These are phyloP conservation scores for Eimeria acervulina DNA, from an alignment of 169 alveolate species.

Conservation along the genomic window DNA sequence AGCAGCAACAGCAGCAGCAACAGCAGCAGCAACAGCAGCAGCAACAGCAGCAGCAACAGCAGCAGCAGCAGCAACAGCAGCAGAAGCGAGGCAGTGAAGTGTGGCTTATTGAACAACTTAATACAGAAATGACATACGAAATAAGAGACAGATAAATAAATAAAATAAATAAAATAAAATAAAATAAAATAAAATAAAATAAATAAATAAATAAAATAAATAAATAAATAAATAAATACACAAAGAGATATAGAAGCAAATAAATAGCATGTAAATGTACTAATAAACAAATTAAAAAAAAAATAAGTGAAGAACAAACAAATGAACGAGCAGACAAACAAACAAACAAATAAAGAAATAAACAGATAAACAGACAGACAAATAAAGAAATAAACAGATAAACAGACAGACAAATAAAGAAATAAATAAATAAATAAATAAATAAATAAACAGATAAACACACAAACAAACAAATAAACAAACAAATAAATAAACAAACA, in stretches of 20 bases:
- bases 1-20: not conserved
- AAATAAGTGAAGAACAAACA: not conserved
- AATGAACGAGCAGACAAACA: not conserved
- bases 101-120: not conserved
- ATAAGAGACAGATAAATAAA: too few species aligned
- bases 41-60: not conserved
- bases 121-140: not conserved
- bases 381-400: not conserved
- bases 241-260: not conserved
- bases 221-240: not conserved
- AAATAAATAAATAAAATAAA: not conserved
- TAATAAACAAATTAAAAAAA: not conserved
- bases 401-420: too few species aligned
- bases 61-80: not conserved
- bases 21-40: not conserved
- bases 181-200: not conserved
- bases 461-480: not conserved
- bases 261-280: too few species aligned
- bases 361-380: not conserved
- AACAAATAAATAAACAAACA: not conserved
- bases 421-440: not conserved
- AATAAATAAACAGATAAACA: not conserved
- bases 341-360: not conserved
- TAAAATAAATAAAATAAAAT: not conserved
- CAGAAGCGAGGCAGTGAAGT: not conserved